Evolutionary conservation across 495 filamentous ascomycete species (phyloP).

Genomic region (Penicillium canescens): DNA sequence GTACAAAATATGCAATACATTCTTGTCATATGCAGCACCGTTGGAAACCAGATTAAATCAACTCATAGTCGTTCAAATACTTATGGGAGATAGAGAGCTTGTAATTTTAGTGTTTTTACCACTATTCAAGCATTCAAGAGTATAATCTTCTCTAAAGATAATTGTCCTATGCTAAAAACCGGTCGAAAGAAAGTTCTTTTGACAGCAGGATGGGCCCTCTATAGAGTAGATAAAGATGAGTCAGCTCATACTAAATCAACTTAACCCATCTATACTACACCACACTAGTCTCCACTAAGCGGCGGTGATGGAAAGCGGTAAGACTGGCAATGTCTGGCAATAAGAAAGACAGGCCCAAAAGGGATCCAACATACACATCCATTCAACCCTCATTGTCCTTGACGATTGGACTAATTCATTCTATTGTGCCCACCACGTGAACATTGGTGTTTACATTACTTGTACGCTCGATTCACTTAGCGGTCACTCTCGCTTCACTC

Average conservation of each 20-base stretch:
- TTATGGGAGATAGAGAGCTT: too few relatives aligned
- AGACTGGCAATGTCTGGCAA: constrained; percentile 16
- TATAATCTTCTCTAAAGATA: too few relatives aligned
- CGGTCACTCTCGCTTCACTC: not conserved
- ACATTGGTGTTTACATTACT: not conserved
- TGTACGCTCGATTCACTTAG: not conserved
- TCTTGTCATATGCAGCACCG: too few relatives aligned
- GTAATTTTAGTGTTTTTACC: too few relatives aligned
- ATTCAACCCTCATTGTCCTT: constrained; percentile 11
- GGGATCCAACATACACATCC: constrained; percentile 29
- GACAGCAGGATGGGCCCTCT: not conserved
- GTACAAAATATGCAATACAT: too few relatives aligned
- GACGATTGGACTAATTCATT: not conserved
- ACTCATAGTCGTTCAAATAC: too few relatives aligned
- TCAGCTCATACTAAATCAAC: not conserved
- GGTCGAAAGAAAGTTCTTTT: not conserved
- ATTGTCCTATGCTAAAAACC: too few relatives aligned
- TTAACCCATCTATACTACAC: not conserved
- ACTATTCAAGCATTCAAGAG: too few relatives aligned
- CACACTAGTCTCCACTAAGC: not conserved
- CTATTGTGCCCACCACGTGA: not conserved
- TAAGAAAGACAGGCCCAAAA: constrained; percentile 22
- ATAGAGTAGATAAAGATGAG: constrained; percentile 5
- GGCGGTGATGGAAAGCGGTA: constrained; percentile 16
- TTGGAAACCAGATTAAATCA: too few relatives aligned